Percentiles rank a stretch among this genome's conserved stretches.
phyloP scores from a whole-genome alignment of 2,329 filamentous ascomycete genomes.

The Coniosporium tulheliwenetii region DNA sequence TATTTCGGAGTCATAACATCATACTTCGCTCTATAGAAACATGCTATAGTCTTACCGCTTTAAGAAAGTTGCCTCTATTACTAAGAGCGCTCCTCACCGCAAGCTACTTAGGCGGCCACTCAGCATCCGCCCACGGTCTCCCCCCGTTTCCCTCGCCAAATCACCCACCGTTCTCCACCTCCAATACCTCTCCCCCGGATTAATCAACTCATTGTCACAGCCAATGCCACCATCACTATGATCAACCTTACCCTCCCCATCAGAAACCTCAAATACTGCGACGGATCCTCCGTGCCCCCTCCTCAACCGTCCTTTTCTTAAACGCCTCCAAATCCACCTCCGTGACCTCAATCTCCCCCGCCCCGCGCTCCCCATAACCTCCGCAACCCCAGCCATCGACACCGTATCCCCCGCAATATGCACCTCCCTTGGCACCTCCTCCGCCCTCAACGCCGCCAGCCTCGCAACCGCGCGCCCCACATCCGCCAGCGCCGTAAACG shows the following conservation, averaged over 20 bases:
- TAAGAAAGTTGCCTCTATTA: no score
- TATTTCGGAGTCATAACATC: no score
- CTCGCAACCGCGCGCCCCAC: conserved; percentile 15
- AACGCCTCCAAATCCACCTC: conserved; percentile 11
- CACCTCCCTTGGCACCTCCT: conserved; percentile 11
- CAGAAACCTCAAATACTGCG: conserved; percentile 16
- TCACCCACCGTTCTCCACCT: conserved; percentile 15
- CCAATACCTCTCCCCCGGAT: conserved; percentile 13
- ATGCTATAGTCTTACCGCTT: no score
- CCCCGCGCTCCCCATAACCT: conserved; percentile 12
- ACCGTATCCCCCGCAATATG: conserved; percentile 14
- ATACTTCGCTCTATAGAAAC: no score
- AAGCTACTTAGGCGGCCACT: no score
- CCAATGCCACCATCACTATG: conserved; percentile 9
- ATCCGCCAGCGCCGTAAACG: conserved; percentile 17
- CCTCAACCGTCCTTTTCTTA: conserved; percentile 9
- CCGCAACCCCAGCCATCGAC: conserved; percentile 10
- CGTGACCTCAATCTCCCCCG: conserved; percentile 9
- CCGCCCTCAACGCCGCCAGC: conserved; percentile 7
- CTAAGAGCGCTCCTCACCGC: no score
- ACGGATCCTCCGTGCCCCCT: conserved; percentile 10
- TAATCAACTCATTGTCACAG: conserved; percentile 15
- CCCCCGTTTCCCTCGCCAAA: conserved; percentile 11
- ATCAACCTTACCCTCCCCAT: conserved; percentile 18
- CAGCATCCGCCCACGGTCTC: conserved; percentile 6